Conservation (phyloP, 208 protist species). For the Crithidia fasciculata region DNA sequence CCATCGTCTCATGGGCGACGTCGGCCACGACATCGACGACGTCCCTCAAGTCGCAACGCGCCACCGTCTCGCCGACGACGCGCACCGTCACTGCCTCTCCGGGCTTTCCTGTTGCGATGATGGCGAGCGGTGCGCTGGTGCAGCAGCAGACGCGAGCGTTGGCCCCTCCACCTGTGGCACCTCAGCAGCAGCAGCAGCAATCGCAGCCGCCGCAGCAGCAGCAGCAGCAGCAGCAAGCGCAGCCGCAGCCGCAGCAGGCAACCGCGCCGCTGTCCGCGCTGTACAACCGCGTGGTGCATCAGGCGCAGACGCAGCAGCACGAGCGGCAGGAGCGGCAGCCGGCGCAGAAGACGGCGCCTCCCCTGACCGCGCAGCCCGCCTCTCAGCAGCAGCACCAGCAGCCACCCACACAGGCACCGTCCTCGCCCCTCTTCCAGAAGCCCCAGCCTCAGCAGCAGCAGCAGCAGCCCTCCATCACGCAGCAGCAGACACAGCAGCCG, state of each 20-base stretch:
- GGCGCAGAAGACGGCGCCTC: neutral
- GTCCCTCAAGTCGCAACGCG: constrained; percentile 13
- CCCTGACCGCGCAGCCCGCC: neutral
- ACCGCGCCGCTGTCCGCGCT: neutral
- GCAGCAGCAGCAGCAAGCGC: neutral
- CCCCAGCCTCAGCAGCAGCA: neutral
- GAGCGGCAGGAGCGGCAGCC: neutral
- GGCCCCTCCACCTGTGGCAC: neutral
- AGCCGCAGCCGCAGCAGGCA: neutral
- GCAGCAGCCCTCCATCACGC: neutral
- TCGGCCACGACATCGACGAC: constrained; percentile 12
- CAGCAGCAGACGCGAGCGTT: constrained; percentile 1
- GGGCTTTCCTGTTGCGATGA: neutral
- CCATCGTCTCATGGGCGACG: neutral
- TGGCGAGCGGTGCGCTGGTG: neutral
- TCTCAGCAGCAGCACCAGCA: neutral
- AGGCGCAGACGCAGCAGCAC: neutral
- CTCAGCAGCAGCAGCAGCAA: neutral
- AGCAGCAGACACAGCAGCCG: neutral
- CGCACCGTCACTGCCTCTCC: constrained; percentile 3
- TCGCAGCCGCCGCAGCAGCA: neutral
- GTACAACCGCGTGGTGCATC: constrained; percentile 5
- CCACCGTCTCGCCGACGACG: neutral
- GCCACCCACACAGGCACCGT: neutral
- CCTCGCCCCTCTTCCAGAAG: neutral